Conservation (phyloP, 192 early-diverging fungal species). For the Polychytrium aggregatum region DNA sequence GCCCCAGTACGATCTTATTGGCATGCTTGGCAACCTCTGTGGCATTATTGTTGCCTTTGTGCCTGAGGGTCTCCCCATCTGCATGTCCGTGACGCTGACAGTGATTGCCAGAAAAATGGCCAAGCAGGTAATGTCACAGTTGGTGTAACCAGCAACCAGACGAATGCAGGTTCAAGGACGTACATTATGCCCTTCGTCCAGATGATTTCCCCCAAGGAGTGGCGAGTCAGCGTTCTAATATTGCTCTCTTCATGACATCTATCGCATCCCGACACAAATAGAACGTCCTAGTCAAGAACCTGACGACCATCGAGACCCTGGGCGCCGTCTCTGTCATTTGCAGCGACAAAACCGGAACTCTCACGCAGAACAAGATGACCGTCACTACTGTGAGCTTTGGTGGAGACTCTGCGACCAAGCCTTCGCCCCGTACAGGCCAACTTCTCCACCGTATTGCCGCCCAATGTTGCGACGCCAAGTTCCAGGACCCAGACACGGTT, state of each 20-base stretch:
- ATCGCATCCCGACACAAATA: too few species aligned
- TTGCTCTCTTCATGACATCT: too few species aligned
- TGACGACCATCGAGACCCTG: constrained; percentile 81
- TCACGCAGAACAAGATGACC: constrained; percentile 71
- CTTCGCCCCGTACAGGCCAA: not conserved
- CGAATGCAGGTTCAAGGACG: too few species aligned
- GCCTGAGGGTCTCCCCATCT: constrained; percentile 61
- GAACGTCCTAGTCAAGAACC: constrained; percentile 65
- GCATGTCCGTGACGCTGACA: constrained; percentile 63
- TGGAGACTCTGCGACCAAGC: constrained; percentile 26
- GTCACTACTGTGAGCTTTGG: constrained; percentile 35
- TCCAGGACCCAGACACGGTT: not conserved
- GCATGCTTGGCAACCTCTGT: not conserved
- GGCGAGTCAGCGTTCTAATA: too few species aligned
- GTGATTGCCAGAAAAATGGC: constrained; percentile 69
- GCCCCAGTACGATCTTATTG: constrained; percentile 3
- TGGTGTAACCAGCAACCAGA: too few species aligned
- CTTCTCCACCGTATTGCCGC: not conserved
- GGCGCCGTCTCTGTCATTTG: constrained; percentile 63
- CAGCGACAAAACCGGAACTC: constrained; percentile 89
- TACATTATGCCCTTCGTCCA: too few species aligned
- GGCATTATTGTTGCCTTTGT: constrained; percentile 16
- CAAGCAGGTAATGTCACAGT: too few species aligned
- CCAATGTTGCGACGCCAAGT: not conserved
- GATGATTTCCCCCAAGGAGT: too few species aligned